Conservation (phyloP, 2,329 filamentous ascomycete genomes). For the Pezicula rhizophila region DNA sequence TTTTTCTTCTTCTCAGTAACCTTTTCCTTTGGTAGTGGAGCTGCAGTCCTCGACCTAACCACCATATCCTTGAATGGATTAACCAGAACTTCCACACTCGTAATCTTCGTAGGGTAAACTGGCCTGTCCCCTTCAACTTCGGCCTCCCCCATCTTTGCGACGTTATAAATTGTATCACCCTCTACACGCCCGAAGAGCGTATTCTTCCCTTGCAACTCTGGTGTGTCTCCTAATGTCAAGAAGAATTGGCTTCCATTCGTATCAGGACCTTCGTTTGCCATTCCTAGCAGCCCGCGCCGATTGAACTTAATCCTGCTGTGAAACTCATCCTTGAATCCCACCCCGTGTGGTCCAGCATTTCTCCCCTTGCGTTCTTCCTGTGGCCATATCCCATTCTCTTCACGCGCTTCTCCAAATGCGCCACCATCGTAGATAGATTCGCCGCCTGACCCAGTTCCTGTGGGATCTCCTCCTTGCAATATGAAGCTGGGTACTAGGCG, state of each 20-base stretch:
- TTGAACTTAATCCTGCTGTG: conserved; percentile 92
- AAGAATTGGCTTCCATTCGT: conserved; percentile 97
- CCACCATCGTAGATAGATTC: conserved; percentile 89
- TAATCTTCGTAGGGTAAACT: conserved; percentile 77
- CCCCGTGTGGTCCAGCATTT: conserved; percentile 53
- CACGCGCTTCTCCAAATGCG: conserved; percentile 47
- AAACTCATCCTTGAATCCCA: conserved; percentile 76
- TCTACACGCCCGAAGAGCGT: conserved; percentile 89
- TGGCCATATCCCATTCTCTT: conserved; percentile 34
- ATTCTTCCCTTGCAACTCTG: conserved; percentile 83
- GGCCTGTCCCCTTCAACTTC: conserved; percentile 82
- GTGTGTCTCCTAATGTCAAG: conserved; percentile 78
- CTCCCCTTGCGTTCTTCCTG: conserved; percentile 58
- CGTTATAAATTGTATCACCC: conserved; percentile 92
- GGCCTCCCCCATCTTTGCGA: conserved; percentile 86
- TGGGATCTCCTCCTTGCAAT: conserved; percentile 90
- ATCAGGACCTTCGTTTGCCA: conserved; percentile 81
- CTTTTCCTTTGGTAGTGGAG: conserved; percentile 39
- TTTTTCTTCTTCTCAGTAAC: conserved; percentile 55
- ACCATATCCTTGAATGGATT: conserved; percentile 82
- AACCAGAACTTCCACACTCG: conserved; percentile 65
- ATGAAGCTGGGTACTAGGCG: conserved; percentile 88
- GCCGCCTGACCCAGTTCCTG: conserved; percentile 84
- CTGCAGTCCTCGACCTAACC: conserved; percentile 55
- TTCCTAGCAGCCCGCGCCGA: conserved; percentile 81